phyloP scores from a whole-genome alignment of 2,329 filamentous ascomycete genomes.

The Cercospora beticola region DNA sequence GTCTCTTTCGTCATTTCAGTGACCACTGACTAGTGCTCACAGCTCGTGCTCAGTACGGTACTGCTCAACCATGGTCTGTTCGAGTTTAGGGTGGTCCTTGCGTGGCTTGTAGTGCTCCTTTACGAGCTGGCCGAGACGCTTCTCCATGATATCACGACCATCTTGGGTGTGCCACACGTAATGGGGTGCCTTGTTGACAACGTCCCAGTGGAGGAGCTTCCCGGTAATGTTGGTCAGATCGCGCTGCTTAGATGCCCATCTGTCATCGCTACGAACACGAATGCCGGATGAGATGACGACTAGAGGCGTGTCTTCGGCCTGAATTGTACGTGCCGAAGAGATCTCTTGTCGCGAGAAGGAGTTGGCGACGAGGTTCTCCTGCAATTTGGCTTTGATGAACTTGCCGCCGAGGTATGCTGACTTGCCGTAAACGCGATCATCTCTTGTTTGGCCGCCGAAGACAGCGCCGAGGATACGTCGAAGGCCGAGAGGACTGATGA shows the following conservation, averaged over 20 bases:
- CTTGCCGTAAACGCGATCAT: conserved; percentile 81
- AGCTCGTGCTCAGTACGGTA: conserved; percentile 9
- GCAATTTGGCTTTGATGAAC: conserved; percentile 83
- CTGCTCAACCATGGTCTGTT: conserved; percentile 7
- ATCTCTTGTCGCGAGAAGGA: conserved; percentile 84
- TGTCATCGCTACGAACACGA: conserved; percentile 62
- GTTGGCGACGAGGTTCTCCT: conserved; percentile 85
- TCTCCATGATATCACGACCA: conserved; percentile 74
- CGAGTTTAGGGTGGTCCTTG: conserved; percentile 1
- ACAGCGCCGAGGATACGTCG: conserved; percentile 77
- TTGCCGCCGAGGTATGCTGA: conserved; percentile 77
- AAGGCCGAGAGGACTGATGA: conserved; percentile 82
- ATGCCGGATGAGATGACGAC: conserved; percentile 80
- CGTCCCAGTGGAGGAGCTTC: conserved; percentile 79
- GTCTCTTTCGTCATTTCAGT: neutral
- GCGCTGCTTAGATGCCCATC: conserved; percentile 82
- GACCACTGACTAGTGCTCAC: neutral
- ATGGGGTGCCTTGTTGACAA: conserved; percentile 80
- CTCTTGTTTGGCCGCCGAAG: conserved; percentile 74
- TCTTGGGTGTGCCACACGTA: conserved; percentile 77
- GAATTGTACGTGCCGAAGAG: conserved; percentile 73
- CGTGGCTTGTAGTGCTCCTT: conserved; percentile 33
- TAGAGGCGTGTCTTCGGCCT: conserved; percentile 71
- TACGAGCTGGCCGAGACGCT: conserved; percentile 70
- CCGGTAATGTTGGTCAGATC: conserved; percentile 79